phyloP scores from a whole-genome alignment of 2,329 filamentous ascomycete genomes.

The Lasiodiplodia gonubiensis region DNA sequence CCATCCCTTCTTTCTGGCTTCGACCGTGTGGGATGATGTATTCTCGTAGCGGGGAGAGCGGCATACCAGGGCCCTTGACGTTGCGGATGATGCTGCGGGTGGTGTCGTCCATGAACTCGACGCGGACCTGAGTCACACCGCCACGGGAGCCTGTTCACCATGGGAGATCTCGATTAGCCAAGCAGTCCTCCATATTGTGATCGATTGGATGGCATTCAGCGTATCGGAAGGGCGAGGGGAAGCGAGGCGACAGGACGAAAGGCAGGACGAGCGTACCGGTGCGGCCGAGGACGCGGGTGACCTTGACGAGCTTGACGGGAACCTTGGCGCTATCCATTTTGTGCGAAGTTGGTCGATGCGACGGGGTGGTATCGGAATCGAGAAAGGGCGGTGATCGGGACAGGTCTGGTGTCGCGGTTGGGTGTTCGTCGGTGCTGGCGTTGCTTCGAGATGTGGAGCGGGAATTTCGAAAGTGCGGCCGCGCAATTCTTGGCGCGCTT shows the following conservation, averaged over 20 bases:
- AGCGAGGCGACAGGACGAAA: constrained; percentile 4
- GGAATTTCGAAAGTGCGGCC: constrained; percentile 27
- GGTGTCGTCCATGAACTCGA: constrained; percentile 99
- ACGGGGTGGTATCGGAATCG: not conserved
- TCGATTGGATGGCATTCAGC: not conserved
- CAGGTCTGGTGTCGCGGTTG: constrained; percentile 16
- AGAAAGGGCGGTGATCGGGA: constrained; percentile 4
- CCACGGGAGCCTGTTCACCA: constrained; percentile 81
- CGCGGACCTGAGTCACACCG: constrained; percentile 99
- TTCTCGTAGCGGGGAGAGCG: not conserved
- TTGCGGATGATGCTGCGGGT: constrained; percentile 99
- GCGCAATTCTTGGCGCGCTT: constrained; percentile 25
- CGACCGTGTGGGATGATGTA: not conserved
- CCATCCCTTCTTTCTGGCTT: not conserved
- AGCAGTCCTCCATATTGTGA: not conserved
- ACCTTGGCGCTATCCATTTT: constrained; percentile 90
- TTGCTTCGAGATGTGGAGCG: constrained; percentile 13
- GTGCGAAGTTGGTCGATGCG: not conserved
- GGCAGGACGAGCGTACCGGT: constrained; percentile 72
- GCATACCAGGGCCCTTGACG: constrained; percentile 98
- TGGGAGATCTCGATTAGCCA: constrained; percentile 13
- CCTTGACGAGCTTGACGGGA: constrained; percentile 99
- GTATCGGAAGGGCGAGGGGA: not conserved
- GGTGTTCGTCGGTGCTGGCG: constrained; percentile 3
- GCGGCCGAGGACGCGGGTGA: constrained; percentile 94